These are phyloP conservation scores for Mollisiaceae sp. DNA, from an alignment of 2,329 filamentous ascomycete genomes.

Conservation along the genomic window DNA sequence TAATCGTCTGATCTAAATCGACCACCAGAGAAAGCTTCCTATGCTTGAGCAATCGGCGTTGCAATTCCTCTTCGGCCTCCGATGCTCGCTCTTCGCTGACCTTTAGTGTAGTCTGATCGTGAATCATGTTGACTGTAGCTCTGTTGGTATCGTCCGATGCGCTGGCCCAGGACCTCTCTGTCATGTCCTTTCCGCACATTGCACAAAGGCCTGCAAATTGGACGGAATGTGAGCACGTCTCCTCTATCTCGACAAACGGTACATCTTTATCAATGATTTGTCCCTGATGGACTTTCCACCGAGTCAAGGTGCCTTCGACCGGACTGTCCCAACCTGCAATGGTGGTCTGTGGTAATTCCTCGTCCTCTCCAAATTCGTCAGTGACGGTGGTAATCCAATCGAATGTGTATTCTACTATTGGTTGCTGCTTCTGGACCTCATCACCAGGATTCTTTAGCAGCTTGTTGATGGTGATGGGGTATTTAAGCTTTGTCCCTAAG, in stretches of 20 bases:
- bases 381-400: slow-evolving; percentile 78
- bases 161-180: slow-evolving; percentile 82
- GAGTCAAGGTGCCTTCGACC: slow-evolving; percentile 76
- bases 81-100: slow-evolving; percentile 84
- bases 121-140: slow-evolving; percentile 92
- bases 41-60: slow-evolving; percentile 78
- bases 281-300: slow-evolving; percentile 77
- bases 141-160: slow-evolving; percentile 80
- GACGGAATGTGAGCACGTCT: slow-evolving; percentile 88
- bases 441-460: slow-evolving; percentile 80
- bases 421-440: slow-evolving; percentile 74
- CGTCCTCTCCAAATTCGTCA: slow-evolving; percentile 66
- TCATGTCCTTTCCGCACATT: slow-evolving; percentile 96
- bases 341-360: slow-evolving; percentile 72
- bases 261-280: slow-evolving; percentile 65
- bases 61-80: slow-evolving; percentile 83
- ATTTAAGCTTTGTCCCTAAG: slow-evolving; percentile 72
- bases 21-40: slow-evolving; percentile 93
- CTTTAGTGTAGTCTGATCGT: slow-evolving; percentile 85
- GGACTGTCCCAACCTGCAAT: slow-evolving; percentile 81
- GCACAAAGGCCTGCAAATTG: slow-evolving; percentile 92
- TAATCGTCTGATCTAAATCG: slow-evolving; percentile 97
- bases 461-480: slow-evolving; percentile 91
- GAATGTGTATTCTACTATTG: slow-evolving; percentile 87
- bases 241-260: slow-evolving; percentile 76